Conservation (phyloP, 306 rosid genomes). For the Cucurbita ficifolia region DNA sequence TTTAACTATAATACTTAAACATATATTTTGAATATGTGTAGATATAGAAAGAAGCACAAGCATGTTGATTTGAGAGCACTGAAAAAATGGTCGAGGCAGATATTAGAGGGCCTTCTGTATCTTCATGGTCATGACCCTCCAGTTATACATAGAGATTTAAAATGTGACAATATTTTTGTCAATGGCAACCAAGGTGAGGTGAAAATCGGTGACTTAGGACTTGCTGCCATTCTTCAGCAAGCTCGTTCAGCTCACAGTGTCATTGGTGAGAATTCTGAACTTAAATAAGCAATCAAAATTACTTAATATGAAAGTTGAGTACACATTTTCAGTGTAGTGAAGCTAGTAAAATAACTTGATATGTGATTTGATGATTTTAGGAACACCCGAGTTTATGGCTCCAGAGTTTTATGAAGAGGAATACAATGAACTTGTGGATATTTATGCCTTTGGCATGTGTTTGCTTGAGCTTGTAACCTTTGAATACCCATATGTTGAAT, state of each 20-base stretch:
- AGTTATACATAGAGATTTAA: constrained; percentile 87
- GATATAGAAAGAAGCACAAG: constrained; percentile 89
- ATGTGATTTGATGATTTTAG: constrained; percentile 20
- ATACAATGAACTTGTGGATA: constrained; percentile 90
- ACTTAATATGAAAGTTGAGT: constrained; percentile 1
- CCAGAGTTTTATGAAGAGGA: constrained; percentile 97
- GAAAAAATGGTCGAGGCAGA: constrained; percentile 99
- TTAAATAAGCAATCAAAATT: not conserved
- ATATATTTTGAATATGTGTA: constrained; percentile 12
- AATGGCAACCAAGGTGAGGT: constrained; percentile 99
- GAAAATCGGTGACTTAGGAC: constrained; percentile 91
- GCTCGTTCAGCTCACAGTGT: constrained; percentile 92
- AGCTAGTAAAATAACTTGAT: not conserved
- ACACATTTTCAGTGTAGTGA: constrained; percentile 6
- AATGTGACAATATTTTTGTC: constrained; percentile 93
- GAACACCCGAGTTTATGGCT: constrained; percentile 99
- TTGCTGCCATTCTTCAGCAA: constrained; percentile 87
- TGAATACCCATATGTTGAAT: constrained; percentile 86
- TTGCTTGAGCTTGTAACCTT: constrained; percentile 83
- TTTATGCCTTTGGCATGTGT: constrained; percentile 98
- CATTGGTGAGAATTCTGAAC: constrained; percentile 45
- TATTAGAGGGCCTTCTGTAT: constrained; percentile 84
- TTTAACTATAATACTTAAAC: not conserved
- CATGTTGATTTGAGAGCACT: constrained; percentile 90
- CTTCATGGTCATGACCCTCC: constrained; percentile 95